Percentiles rank a stretch among this genome's conserved stretches.
Conservation (phyloP, 2,329 filamentous ascomycete species). For the Kalaharituber pfeilii region DNA sequence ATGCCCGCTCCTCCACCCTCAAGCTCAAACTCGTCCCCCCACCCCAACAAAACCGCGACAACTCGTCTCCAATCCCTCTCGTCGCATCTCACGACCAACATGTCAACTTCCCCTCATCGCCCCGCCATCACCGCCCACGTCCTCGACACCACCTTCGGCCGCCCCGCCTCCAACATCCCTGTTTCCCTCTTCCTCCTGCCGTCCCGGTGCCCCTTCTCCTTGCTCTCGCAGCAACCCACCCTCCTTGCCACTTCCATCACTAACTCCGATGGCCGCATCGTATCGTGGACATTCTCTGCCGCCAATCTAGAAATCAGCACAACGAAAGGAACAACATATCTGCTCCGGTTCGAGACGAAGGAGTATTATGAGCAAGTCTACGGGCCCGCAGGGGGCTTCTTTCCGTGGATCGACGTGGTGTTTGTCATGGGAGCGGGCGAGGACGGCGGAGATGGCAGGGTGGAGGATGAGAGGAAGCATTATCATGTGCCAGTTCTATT, state of each 20-base stretch:
- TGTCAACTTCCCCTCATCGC: slow-evolving; percentile 6
- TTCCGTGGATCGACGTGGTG: slow-evolving; percentile 38
- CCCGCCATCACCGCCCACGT: slow-evolving; percentile 60
- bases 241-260: slow-evolving; percentile 48
- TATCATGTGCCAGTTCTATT: slow-evolving; percentile 67
- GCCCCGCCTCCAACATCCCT: slow-evolving; percentile 47
- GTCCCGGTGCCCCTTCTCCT: slow-evolving; percentile 20
- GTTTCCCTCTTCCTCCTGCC: slow-evolving; percentile 38
- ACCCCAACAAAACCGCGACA: neutral
- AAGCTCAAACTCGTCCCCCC: neutral
- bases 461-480: slow-evolving; percentile 35
- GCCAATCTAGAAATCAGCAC: slow-evolving; percentile 22
- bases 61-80: neutral
- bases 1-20: neutral
- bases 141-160: slow-evolving; percentile 62
- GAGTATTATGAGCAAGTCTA: slow-evolving; percentile 47
- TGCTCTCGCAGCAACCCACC: slow-evolving; percentile 27
- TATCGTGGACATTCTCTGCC: slow-evolving; percentile 46
- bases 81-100: neutral
- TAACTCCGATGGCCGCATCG: slow-evolving; percentile 59
- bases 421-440: slow-evolving; percentile 33
- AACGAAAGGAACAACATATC: slow-evolving; percentile 42
- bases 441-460: neutral
- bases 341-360: slow-evolving; percentile 53
- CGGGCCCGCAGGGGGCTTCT: slow-evolving; percentile 34